Evolutionary conservation across 208 protist genomes (phyloP), one percentile per base, ranked within the genome.

Genomic region (Wallacemonas sp.): DNA sequence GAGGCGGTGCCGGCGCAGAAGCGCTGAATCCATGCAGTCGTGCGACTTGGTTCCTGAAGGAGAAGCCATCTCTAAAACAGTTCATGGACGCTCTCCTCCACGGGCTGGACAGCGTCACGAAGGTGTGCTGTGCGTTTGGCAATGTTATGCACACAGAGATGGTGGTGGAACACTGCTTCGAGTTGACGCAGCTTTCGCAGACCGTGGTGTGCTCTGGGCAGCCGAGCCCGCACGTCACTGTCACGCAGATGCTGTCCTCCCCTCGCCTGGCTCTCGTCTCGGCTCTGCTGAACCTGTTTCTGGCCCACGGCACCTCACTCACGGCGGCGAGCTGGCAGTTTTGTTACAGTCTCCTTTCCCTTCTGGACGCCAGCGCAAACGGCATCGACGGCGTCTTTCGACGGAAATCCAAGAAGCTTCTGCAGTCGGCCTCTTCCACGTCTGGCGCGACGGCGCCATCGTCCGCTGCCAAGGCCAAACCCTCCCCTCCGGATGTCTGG

Each of bases 291-390:
- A 88, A 92, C 65, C 63, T 91, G 21, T 95, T 86, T 63, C 29
- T 88, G 32, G 38, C 64, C 24, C 85, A 81, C 58, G 89, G 89
- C 32, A 65, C 72, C 9, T 87, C 71, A 21, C 85, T 95, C 52
- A 83, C 83, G 39, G 38, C 78, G 19, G 74, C 74, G 17, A 71
- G 70, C 48, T 95, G 89, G 86, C 67, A 85, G 74, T 63, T 74
- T 5, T 84, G 78, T 26, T 95, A 95, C 74, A 83, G 70, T 16
- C 71, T 69, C 1, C 61, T 95, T 21, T 95, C 89, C 3, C 69
- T 95, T 2, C 48, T 95, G 14, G 89, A 95, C 55, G 76, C 82
- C 6, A 65, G 91, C 41, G 87, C 84, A 1, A 95, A 95, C 61
- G 89, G 89, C 19, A 69, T 86, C 0, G 85, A 95, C 43, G 86